Evolutionary conservation across 1,284 basidiomycete species (phyloP).

Genomic region (Malassezia globosa): DNA sequence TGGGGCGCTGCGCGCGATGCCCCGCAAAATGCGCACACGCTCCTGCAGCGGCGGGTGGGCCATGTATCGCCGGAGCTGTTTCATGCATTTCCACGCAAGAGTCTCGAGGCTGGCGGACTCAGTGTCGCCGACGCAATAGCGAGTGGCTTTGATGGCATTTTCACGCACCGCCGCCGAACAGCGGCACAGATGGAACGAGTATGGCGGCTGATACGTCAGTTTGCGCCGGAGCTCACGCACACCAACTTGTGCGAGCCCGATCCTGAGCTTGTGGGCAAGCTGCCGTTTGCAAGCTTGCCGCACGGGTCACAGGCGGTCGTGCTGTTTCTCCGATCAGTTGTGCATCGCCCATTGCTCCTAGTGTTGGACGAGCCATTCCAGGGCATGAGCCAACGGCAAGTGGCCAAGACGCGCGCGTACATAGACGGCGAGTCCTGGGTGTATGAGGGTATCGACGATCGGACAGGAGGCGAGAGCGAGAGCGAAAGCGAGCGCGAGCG

Average conservation of each 20-base stretch:
- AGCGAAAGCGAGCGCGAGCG: constrained; percentile 13
- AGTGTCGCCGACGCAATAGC: constrained; percentile 33
- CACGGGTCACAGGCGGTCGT: constrained; percentile 38
- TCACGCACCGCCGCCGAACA: constrained; percentile 19
- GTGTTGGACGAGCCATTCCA: constrained; percentile 46
- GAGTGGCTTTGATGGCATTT: constrained; percentile 38
- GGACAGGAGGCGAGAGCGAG: too few relatives aligned
- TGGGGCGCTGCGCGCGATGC: constrained; percentile 32
- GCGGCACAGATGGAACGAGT: constrained; percentile 19
- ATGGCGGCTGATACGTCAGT: constrained; percentile 16
- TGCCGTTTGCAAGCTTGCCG: constrained; percentile 22
- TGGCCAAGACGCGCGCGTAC: constrained; percentile 22
- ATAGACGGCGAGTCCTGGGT: constrained; percentile 20
- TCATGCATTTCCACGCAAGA: constrained; percentile 64
- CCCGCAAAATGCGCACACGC: constrained; percentile 27
- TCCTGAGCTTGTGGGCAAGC: not conserved
- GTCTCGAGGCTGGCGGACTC: constrained; percentile 27
- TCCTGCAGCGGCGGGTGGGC: constrained; percentile 50
- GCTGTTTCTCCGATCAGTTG: constrained; percentile 35
- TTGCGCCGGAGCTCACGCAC: constrained; percentile 23
- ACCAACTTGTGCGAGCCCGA: not conserved
- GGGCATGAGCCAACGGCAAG: constrained; percentile 35
- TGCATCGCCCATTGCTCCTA: constrained; percentile 29
- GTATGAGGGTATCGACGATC: constrained; percentile 5
- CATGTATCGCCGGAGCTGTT: constrained; percentile 79